A percentile compares a stretch with the other conserved stretches of the same genome.
Evolutionary conservation across 1,139 yeast species (phyloP).

Genomic region (Candida sanyaensis): DNA sequence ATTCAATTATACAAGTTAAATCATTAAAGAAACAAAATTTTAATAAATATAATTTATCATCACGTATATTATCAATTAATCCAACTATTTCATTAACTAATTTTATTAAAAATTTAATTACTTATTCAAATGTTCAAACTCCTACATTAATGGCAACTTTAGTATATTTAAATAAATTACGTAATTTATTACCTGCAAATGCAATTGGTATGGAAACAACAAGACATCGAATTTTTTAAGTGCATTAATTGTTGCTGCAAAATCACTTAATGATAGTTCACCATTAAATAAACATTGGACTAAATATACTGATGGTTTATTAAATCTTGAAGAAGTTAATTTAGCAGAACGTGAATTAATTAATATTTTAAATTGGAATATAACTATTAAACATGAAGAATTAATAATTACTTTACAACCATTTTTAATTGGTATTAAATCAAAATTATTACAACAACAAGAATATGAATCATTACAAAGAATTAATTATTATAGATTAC

Average conservation of each 20-base stretch:
- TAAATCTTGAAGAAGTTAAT: conserved; percentile 77
- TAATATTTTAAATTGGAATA: conserved; percentile 80
- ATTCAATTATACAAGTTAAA: conserved; percentile 69
- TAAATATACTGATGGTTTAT: conserved; percentile 80
- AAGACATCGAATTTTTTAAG: conserved; percentile 88
- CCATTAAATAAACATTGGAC: conserved; percentile 98
- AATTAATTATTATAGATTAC: conserved; percentile 40
- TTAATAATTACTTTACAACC: conserved; percentile 69
- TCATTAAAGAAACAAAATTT: conserved; percentile 18
- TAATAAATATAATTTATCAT: conserved; percentile 7
- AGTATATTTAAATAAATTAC: conserved; percentile 76
- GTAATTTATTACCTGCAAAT: conserved; percentile 78
- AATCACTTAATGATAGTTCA: conserved; percentile 86
- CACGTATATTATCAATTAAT: conserved; percentile 11
- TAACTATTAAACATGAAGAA: conserved; percentile 69
- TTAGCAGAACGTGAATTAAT: conserved; percentile 89
- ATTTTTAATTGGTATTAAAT: conserved; percentile 72
- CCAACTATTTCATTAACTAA: conserved; percentile 40
- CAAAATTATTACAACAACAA: conserved; percentile 25
- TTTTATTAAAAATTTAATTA: conserved; percentile 73
- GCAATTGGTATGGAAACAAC: conserved; percentile 95
- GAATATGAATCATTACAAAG: conserved; percentile 36
- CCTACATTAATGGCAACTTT: conserved; percentile 92
- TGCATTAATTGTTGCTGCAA: conserved; percentile 84
- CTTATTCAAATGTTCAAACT: conserved; percentile 87